Evolutionary conservation across 116 monocot species (phyloP).

Genomic region (Phalaenopsis hybrid): DNA sequence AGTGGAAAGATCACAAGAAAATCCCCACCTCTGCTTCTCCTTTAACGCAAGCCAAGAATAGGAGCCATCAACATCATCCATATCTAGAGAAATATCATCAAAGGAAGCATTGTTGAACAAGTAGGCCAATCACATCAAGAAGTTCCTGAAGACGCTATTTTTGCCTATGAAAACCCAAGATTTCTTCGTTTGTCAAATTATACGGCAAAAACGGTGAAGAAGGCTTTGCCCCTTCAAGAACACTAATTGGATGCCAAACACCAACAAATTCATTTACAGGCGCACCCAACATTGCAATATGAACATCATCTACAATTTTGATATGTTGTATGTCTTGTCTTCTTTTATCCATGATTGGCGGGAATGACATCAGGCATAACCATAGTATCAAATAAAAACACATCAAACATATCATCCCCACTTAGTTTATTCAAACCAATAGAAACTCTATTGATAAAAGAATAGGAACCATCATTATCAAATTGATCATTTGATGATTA

Average conservation of each 20-base stretch:
- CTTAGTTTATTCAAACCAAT: slow-evolving; percentile 21
- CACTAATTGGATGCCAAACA: slow-evolving; percentile 83
- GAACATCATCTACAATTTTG: slow-evolving; percentile 73
- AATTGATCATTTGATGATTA: no score
- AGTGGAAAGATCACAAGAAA: slow-evolving; percentile 77
- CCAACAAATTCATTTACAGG: slow-evolving; percentile 50
- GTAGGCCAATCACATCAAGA: slow-evolving; percentile 65
- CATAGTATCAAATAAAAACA: slow-evolving; percentile 23
- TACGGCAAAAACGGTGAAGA: slow-evolving; percentile 28
- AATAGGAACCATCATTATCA: not conserved
- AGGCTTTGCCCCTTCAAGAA: slow-evolving; percentile 48
- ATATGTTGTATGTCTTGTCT: slow-evolving; percentile 56
- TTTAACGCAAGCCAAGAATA: slow-evolving; percentile 77
- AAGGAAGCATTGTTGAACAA: slow-evolving; percentile 90
- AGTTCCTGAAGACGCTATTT: slow-evolving; percentile 65
- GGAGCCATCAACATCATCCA: slow-evolving; percentile 64
- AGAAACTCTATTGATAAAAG: slow-evolving; percentile 36
- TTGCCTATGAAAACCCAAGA: slow-evolving; percentile 22
- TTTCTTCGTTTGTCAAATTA: slow-evolving; percentile 38
- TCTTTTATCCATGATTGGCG: slow-evolving; percentile 52
- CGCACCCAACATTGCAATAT: slow-evolving; percentile 46
- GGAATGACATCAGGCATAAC: slow-evolving; percentile 19
- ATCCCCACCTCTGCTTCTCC: slow-evolving; percentile 76
- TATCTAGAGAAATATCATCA: slow-evolving; percentile 83
- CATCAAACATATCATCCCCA: slow-evolving; percentile 28